These are phyloP conservation scores for Boletus reticulatus DNA, from an alignment of 768 basidiomycete species.

Conservation along the genomic window DNA sequence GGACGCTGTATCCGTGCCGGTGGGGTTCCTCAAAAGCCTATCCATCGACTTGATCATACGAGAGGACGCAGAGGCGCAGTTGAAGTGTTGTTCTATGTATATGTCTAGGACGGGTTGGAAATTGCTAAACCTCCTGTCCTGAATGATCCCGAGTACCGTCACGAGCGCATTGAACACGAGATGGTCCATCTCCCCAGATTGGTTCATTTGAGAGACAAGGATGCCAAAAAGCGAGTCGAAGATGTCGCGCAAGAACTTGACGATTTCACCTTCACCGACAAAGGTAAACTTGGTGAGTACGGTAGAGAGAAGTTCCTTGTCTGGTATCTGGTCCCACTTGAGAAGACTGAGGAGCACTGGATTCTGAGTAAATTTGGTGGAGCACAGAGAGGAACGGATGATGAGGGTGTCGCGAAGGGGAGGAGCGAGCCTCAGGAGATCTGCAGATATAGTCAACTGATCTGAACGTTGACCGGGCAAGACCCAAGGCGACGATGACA, in stretches of 20 bases:
- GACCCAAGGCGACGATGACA: conserved; percentile 63
- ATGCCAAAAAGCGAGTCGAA: conserved; percentile 94
- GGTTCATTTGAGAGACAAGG: conserved; percentile 71
- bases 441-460: conserved; percentile 52
- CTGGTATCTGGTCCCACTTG: conserved; percentile 72
- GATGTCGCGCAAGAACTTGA: conserved; percentile 87
- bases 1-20: conserved; percentile 68
- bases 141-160: conserved; percentile 87
- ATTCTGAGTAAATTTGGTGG: conserved; percentile 91
- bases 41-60: conserved; percentile 90
- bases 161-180: conserved; percentile 90
- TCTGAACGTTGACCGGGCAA: conserved; percentile 57
- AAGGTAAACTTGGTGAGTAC: conserved; percentile 86
- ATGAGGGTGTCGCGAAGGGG: conserved; percentile 75
- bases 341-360: conserved; percentile 76
- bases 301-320: conserved; percentile 63
- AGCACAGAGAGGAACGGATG: conserved; percentile 88
- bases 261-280: conserved; percentile 91
- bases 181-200: conserved; percentile 74
- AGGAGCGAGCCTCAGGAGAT: conserved; percentile 62
- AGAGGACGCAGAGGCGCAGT: conserved; percentile 72
- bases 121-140: conserved; percentile 92
- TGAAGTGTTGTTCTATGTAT: conserved; percentile 90
- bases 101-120: conserved; percentile 92
- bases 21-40: conserved; percentile 70